These are phyloP conservation scores for Oryza coarctata DNA, from an alignment of 176 grass and related monocot species.

Conservation along the genomic window DNA sequence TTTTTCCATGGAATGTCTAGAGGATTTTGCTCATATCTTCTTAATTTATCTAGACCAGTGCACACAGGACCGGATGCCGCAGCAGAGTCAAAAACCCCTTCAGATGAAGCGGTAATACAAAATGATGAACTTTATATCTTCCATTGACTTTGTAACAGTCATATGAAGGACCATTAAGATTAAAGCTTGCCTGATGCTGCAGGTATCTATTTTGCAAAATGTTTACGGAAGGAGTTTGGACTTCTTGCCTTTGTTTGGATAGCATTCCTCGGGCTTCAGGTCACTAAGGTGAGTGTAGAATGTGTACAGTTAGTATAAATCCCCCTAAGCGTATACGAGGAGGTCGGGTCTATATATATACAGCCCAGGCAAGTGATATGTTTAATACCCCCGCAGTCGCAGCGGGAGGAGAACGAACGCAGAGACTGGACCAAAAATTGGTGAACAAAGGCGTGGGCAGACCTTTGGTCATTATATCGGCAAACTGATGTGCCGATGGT, in stretches of 20 bases:
- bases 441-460: too few species aligned
- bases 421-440: too few species aligned
- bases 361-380: too few species aligned
- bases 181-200: neutral
- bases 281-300: conserved; percentile 73
- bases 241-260: conserved; percentile 70
- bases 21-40: neutral
- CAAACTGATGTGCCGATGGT: too few species aligned
- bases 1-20: neutral
- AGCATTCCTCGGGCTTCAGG: conserved; percentile 67
- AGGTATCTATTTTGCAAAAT: conserved; percentile 67
- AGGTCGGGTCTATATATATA: too few species aligned
- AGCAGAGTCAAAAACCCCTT: neutral
- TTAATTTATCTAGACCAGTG: conserved; percentile 29
- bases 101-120: conserved; percentile 20
- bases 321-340: too few species aligned
- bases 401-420: too few species aligned
- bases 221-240: conserved; percentile 67
- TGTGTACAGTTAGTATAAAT: too few species aligned
- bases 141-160: neutral
- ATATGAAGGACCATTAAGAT: neutral
- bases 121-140: neutral
- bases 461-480: too few species aligned
- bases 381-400: too few species aligned
- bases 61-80: neutral